Base-by-base conservation (phyloP, 192 early-diverging fungal species). In the Rhizoclosmatium globosum region DNA sequence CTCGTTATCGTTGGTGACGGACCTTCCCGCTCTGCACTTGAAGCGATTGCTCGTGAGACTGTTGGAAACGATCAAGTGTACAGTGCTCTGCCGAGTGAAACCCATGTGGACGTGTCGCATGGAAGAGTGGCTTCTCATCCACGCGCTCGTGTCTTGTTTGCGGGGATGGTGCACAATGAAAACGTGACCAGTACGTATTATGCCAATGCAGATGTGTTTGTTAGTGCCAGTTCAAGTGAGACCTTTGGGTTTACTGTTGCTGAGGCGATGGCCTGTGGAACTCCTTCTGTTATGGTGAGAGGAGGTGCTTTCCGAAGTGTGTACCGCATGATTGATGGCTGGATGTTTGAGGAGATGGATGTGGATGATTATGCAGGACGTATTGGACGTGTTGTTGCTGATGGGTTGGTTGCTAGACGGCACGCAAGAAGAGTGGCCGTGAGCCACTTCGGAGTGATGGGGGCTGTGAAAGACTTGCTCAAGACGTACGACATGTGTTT, bases 221-320 rank as follows among this genome's bases (percentile, higher is more conserved):
- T 89, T 6, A 80, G 79, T 44, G 85, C 87, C 1, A 88, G 86
- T 19, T 82, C 82, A n/a, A 84, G 82, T 38, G 87, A 89, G 66
- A 89, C 87, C 23, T 89, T 87, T 83, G 86, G 86, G 46, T 89
- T 89, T 75, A 89, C 88, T 21, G 87, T 89, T 47, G 87, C 84
- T 11, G 87, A 89, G 68, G 84, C 87, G 13, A 57, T 89, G 78
- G 83, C 87, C 43, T 89, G 87, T 82, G 83, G 80, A 39, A 87
- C 85, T 13, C 87, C 87, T 0, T 62, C 79, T 41, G 85, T 87
- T 39, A 81, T 85, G 41, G 87, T 89, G 15, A 64, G 85, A 13
- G 68, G 75, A 46, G 87, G 87, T 38, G 84, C 85, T 23, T 89
- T 89, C 64, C 17, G 57, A 38, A 76, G 43, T 0, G 84, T 89